Evolutionary conservation across 495 filamentous ascomycete genomes (phyloP).

Genomic region (Penicillium psychrofluorescens): DNA sequence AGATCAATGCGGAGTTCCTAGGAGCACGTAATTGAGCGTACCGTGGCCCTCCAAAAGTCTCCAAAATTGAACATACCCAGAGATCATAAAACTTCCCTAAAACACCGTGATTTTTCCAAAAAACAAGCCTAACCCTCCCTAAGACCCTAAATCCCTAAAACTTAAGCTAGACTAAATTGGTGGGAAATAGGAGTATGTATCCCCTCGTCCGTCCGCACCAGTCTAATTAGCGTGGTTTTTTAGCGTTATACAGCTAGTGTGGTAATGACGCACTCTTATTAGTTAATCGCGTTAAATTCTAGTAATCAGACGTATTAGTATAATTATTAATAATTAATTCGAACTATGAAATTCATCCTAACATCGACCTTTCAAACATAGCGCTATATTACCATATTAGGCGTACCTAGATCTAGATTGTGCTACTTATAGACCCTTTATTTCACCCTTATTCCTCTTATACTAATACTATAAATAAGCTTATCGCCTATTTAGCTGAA

Average conservation of each 20-base stretch:
- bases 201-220: conserved; percentile 1
- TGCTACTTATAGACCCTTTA: neutral
- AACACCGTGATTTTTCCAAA: too few relatives aligned
- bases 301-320: neutral
- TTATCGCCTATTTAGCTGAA: neutral
- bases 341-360: neutral
- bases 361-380: conserved; percentile 1
- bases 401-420: neutral
- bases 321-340: neutral
- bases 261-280: conserved; percentile 3
- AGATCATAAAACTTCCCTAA: too few relatives aligned
- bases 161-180: too few relatives aligned
- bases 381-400: too few relatives aligned
- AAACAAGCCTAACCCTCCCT: too few relatives aligned
- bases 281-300: neutral
- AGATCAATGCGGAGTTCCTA: too few relatives aligned
- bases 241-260: neutral
- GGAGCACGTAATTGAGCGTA: too few relatives aligned
- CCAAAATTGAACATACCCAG: too few relatives aligned
- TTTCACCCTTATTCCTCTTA: conserved; percentile 1
- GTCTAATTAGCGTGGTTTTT: conserved; percentile 2
- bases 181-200: too few relatives aligned
- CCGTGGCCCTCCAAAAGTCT: too few relatives aligned
- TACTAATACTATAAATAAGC: conserved; percentile 1
- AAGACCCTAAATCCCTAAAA: too few relatives aligned